Evolutionary conservation across 345 rosid species (phyloP).

Genomic region (Eucalyptus polyanthemos): DNA sequence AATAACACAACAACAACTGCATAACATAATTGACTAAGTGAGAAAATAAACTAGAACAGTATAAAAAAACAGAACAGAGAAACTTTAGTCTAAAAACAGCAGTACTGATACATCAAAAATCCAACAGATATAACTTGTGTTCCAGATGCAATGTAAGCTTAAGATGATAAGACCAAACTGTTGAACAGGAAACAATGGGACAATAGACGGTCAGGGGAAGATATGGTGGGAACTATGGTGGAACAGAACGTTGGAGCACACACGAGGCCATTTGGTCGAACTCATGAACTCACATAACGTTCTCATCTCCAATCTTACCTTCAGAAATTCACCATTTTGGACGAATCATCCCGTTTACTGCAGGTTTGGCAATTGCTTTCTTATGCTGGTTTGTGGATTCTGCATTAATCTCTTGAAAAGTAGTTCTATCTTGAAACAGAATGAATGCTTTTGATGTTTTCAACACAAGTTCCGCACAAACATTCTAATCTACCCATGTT

Average conservation of each 20-base stretch:
- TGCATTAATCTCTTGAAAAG: neutral
- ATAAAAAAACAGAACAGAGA: no score
- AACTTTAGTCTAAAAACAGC: no score
- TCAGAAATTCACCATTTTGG: slow-evolving; percentile 92
- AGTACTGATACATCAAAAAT: no score
- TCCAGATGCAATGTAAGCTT: neutral
- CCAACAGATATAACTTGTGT: neutral
- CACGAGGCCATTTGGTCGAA: slow-evolving; percentile 93
- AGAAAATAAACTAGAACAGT: no score
- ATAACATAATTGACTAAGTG: no score
- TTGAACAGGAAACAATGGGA: slow-evolving; percentile 73
- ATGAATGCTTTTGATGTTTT: neutral
- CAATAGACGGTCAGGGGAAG: slow-evolving; percentile 93
- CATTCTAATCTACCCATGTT: neutral
- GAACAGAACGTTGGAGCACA: slow-evolving; percentile 76
- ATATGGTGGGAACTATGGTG: slow-evolving; percentile 99
- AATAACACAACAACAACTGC: no score
- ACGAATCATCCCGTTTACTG: slow-evolving; percentile 85
- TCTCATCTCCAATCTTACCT: slow-evolving; percentile 78
- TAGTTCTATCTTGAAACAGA: neutral
- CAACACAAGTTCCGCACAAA: neutral
- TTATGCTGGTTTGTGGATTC: neutral
- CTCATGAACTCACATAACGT: slow-evolving; percentile 62
- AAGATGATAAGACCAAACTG: neutral
- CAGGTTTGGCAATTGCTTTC: slow-evolving; percentile 32